These are phyloP conservation scores for Sideroxylon spinosum DNA, from an alignment of 179 eudicot species.

Conservation along the genomic window DNA sequence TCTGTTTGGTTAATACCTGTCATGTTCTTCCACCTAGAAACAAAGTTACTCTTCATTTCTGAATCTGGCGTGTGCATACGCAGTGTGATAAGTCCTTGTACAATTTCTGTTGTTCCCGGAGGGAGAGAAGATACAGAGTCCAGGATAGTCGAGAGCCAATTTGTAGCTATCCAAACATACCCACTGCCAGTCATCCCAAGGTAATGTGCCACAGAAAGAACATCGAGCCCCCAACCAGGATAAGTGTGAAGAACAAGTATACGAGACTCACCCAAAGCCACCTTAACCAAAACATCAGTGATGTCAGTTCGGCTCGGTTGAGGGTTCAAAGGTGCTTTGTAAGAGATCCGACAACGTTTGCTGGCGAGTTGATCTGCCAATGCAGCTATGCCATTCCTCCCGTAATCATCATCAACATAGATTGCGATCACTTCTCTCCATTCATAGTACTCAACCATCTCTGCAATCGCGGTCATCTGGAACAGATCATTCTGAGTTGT, in stretches of 20 bases:
- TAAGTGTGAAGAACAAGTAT: slow-evolving; percentile 58
- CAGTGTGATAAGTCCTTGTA: slow-evolving; percentile 64
- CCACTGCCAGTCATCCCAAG: slow-evolving; percentile 64
- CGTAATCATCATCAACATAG: slow-evolving; percentile 63
- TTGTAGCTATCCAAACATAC: slow-evolving; percentile 77
- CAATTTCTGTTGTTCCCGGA: slow-evolving; percentile 14
- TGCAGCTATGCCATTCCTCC: slow-evolving; percentile 67
- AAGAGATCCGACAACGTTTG: slow-evolving; percentile 48
- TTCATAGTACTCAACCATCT: slow-evolving; percentile 48
- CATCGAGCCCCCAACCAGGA: slow-evolving; percentile 37
- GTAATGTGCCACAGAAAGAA: slow-evolving; percentile 48
- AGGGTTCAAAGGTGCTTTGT: slow-evolving; percentile 52
- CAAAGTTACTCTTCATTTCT: slow-evolving; percentile 39
- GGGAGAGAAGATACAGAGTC: slow-evolving; percentile 52
- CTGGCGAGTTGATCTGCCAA: slow-evolving; percentile 48
- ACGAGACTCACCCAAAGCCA: slow-evolving; percentile 52
- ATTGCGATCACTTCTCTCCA: slow-evolving; percentile 70
- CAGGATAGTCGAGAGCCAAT: slow-evolving; percentile 63
- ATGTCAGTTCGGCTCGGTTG: slow-evolving; percentile 40
- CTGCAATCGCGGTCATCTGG: slow-evolving; percentile 80
- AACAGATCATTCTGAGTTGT: slow-evolving; percentile 53
- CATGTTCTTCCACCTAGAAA: slow-evolving; percentile 52
- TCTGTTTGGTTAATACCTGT: slow-evolving; percentile 18
- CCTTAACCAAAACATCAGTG: slow-evolving; percentile 42
- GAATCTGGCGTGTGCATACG: slow-evolving; percentile 62